These are phyloP conservation scores for Uncinocarpus reesii DNA, from an alignment of 2,329 filamentous ascomycete species.

Conservation along the genomic window DNA sequence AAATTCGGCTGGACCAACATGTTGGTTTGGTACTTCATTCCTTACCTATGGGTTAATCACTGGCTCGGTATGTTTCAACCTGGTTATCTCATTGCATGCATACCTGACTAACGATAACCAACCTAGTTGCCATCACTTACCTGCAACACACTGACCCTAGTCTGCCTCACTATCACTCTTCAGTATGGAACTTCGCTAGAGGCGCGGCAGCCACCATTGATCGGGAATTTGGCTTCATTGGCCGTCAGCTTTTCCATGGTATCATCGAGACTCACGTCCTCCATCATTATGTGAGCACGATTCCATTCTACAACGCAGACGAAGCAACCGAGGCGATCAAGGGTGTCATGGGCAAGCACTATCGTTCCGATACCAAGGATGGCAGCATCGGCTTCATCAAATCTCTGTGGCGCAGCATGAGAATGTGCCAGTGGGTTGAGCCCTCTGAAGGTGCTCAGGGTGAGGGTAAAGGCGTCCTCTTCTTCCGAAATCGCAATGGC, in stretches of 20 bases:
- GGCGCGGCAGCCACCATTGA: constrained; percentile 93
- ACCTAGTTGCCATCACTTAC: constrained; percentile 86
- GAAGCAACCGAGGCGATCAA: constrained; percentile 92
- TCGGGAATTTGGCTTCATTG: constrained; percentile 93
- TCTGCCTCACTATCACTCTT: constrained; percentile 79
- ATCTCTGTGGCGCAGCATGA: constrained; percentile 67
- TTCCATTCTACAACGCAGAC: constrained; percentile 93
- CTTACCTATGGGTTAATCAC: constrained; percentile 97
- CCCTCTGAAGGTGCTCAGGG: constrained; percentile 70
- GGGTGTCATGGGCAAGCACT: constrained; percentile 89
- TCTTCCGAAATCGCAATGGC: constrained; percentile 92
- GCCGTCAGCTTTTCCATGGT: constrained; percentile 80
- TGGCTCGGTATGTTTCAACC: constrained; percentile 69
- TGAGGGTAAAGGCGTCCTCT: constrained; percentile 72
- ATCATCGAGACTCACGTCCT: constrained; percentile 97
- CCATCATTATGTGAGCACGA: constrained; percentile 92
- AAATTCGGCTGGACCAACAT: constrained; percentile 78
- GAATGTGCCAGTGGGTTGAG: constrained; percentile 97
- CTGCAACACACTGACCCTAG: constrained; percentile 93
- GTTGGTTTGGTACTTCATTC: constrained; percentile 86
- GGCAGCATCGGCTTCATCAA: constrained; percentile 74
- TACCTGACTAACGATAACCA: constrained; percentile 1
- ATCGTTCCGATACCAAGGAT: constrained; percentile 68
- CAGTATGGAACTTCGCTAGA: constrained; percentile 85
- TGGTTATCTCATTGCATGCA: neutral